Base-by-base conservation (phyloP, 2,329 filamentous ascomycete genomes). In the Aspergillus sp. region DNA sequence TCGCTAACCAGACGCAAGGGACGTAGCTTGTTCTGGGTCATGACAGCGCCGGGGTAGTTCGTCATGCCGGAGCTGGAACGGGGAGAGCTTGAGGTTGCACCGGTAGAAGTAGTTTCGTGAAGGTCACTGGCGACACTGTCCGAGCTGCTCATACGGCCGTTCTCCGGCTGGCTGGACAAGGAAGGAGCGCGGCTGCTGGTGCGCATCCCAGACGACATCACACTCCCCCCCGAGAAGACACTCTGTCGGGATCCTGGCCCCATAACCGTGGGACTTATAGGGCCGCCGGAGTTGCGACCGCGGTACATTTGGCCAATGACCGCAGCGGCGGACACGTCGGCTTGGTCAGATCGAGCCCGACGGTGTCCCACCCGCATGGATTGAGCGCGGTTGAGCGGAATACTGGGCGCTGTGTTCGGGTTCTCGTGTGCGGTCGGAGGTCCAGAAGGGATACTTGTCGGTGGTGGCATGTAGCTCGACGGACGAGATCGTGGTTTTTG, bases 251-350 rank as follows among this genome's bases (percentile, higher is more conserved):
- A 67, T n/a, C 63, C 65, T 33, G 65, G 65, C 5, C 65, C 65
- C 53, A 70, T 62, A 4, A 64, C 48, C 12, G 66, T 83, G 70
- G 57, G 81, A 70, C 65, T 81, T 73, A 71, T 71, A 43, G 62
- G 75, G 26, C 85, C 78, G 9, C 67, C 65, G 5, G 70, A 70
- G 42, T 67, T 66, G 19, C 68, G 79, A 9, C 85, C 85, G 60
- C 83, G 84, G 71, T 94, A 94, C 86, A 95, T 94, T 66, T 90
- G 89, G 58, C 87, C 88, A 42, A 95, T 84, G 29, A 94, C 79
- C 49, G 78, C 81, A 5, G 86, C 85, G 12, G 82, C 82, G 44
- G 68, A 61, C 41, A 64, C 58, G 48, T 68, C 66, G 7, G 66
- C 59, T 52, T 73, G 70, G 45, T 77, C 74, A 28, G 74, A 77